Percentiles rank a stretch among this genome's conserved stretches.
These are phyloP conservation scores for Colletotrichum cuscutae DNA, from an alignment of 2,329 filamentous ascomycete genomes.

Conservation along the genomic window DNA sequence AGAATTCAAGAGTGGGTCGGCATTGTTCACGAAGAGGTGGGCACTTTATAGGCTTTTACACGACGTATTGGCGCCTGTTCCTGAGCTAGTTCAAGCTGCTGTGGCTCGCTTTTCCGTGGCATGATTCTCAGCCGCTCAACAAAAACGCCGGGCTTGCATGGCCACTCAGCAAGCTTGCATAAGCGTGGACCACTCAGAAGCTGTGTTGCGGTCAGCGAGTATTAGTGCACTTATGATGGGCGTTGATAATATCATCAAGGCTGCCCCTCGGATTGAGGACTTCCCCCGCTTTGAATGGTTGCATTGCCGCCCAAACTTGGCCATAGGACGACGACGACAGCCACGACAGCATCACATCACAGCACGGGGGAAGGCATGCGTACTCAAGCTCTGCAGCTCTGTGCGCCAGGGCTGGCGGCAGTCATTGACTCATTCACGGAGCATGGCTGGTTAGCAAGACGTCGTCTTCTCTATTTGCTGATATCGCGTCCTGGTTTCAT, in stretches of 20 bases:
- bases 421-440: not conserved
- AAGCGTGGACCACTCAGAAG: slow-evolving; percentile 18
- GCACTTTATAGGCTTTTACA: slow-evolving; percentile 23
- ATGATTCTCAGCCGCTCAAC: slow-evolving; percentile 32
- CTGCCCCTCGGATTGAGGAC: slow-evolving; percentile 1
- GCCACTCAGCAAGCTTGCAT: slow-evolving; percentile 10
- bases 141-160: slow-evolving; percentile 8
- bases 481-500: slow-evolving; percentile 22
- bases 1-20: slow-evolving; percentile 16
- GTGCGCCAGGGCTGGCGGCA: slow-evolving; percentile 18
- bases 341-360: not conserved
- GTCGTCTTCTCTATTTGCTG: slow-evolving; percentile 18
- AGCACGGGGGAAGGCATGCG: not conserved
- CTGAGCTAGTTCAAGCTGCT: not conserved
- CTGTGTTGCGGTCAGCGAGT: not conserved
- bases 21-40: slow-evolving; percentile 20
- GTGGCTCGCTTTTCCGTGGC: slow-evolving; percentile 9
- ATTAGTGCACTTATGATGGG: not conserved
- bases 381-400: not conserved
- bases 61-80: slow-evolving; percentile 14
- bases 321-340: not conserved
- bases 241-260: not conserved
- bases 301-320: slow-evolving; percentile 19
- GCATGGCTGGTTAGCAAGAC: slow-evolving; percentile 3
- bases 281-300: not conserved